Evolutionary conservation across 768 basidiomycete genomes (phyloP).

Genomic region (Termitomyces sp.): DNA sequence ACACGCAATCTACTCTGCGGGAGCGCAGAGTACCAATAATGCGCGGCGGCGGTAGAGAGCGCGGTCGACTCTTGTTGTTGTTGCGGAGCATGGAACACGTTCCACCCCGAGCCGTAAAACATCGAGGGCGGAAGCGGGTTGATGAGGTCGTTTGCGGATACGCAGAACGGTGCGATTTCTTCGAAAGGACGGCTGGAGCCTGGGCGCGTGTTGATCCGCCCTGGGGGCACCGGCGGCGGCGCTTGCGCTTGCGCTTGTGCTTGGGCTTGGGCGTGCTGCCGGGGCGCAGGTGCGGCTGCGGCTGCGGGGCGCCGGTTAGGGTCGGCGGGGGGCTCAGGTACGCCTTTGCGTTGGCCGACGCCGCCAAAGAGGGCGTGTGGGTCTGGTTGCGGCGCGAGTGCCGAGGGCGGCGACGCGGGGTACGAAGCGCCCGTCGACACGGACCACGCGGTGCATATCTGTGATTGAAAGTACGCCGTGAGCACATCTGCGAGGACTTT

Average conservation of each 20-base stretch:
- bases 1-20: conserved; percentile 81
- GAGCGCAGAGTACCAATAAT: conserved; percentile 92
- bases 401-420: conserved; percentile 43
- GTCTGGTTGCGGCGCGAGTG: conserved; percentile 38
- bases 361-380: conserved; percentile 78
- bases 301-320: conserved; percentile 13
- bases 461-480: conserved; percentile 83
- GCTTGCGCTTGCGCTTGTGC: too few relatives aligned
- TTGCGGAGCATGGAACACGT: conserved; percentile 69
- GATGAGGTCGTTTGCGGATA: conserved; percentile 95
- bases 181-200: conserved; percentile 49
- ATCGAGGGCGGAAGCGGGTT: conserved; percentile 93
- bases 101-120: conserved; percentile 94
- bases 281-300: conserved; percentile 19
- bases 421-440: conserved; percentile 62
- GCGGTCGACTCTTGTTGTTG: too few relatives aligned
- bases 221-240: conserved; percentile 54
- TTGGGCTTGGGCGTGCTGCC: conserved; percentile 7
- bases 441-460: conserved; percentile 84
- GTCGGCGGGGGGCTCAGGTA: conserved; percentile 40
- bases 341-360: conserved; percentile 78
- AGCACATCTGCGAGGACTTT: conserved; percentile 88
- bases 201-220: conserved; percentile 68
- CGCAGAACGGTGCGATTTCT: conserved; percentile 90
- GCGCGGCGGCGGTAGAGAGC: conserved; percentile 53